These are phyloP conservation scores for Elongisporangium anandrum DNA, from an alignment of 352 stramenopile genomes.

Conservation along the genomic window DNA sequence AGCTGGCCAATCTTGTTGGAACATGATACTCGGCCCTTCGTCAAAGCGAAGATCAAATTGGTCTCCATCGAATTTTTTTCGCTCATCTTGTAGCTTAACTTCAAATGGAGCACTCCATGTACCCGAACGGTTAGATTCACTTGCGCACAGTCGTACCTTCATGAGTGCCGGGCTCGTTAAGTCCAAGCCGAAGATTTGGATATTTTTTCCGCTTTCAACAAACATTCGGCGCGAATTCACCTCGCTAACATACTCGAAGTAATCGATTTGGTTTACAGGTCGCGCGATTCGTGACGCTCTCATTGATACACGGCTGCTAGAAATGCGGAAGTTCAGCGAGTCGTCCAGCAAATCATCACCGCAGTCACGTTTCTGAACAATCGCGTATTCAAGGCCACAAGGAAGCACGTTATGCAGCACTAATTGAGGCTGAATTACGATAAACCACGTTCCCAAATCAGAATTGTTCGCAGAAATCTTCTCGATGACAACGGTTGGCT, in stretches of 20 bases:
- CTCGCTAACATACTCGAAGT: constrained; percentile 73
- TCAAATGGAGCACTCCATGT: constrained; percentile 64
- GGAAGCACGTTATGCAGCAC: constrained; percentile 80
- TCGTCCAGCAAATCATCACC: constrained; percentile 47
- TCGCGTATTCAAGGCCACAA: constrained; percentile 77
- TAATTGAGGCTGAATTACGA: constrained; percentile 81
- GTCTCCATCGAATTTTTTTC: constrained; percentile 42
- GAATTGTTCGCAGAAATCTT: constrained; percentile 63
- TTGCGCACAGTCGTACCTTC: constrained; percentile 69
- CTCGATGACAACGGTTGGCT: constrained; percentile 75
- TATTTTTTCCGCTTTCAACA: constrained; percentile 72
- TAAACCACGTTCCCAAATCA: constrained; percentile 56
- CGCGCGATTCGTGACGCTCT: constrained; percentile 47
- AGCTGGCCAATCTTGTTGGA: constrained; percentile 63
- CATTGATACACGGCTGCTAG: constrained; percentile 22
- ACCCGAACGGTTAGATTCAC: constrained; percentile 33
- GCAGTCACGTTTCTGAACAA: constrained; percentile 78
- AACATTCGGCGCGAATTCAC: constrained; percentile 73
- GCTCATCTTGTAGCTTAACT: constrained; percentile 47
- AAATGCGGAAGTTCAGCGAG: constrained; percentile 50
- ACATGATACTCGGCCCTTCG: constrained; percentile 54
- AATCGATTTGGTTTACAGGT: constrained; percentile 44
- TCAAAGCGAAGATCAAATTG: constrained; percentile 61
- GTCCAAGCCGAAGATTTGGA: constrained; percentile 80
- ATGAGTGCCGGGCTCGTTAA: constrained; percentile 67